A percentile compares a stretch with the other conserved stretches of the same genome.
Conservation (phyloP, 2,329 filamentous ascomycete genomes). For the Trichophyton verrucosum region DNA sequence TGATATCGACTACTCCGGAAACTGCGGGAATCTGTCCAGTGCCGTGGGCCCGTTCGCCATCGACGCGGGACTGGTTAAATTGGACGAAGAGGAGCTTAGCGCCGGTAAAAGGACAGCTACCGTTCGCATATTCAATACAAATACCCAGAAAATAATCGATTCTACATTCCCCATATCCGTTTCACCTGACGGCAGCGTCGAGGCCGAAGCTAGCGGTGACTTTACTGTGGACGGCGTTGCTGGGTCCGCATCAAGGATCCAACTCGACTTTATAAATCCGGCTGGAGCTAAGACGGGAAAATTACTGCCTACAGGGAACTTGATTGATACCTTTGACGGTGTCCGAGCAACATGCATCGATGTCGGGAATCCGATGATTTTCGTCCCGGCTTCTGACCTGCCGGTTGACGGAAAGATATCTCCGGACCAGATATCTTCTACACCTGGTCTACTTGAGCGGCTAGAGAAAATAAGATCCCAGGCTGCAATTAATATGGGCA, state of each 20-base stretch:
- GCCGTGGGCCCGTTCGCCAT: conserved; percentile 55
- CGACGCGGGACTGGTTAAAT: conserved; percentile 40
- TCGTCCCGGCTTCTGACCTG: conserved; percentile 45
- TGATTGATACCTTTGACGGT: conserved; percentile 40
- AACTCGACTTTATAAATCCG: conserved; percentile 50
- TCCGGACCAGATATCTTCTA: conserved; percentile 42
- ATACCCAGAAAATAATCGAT: conserved; percentile 53
- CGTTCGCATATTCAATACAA: conserved; percentile 57
- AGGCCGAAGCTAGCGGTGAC: conserved; percentile 40
- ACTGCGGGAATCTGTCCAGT: conserved; percentile 64
- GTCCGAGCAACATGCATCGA: conserved; percentile 48
- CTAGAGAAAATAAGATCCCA: conserved; percentile 46
- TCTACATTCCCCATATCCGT: conserved; percentile 41
- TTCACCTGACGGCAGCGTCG: conserved; percentile 23
- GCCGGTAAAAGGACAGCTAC: conserved; percentile 21
- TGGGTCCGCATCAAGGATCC: conserved; percentile 45
- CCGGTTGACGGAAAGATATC: conserved; percentile 37
- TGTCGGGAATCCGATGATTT: conserved; percentile 52
- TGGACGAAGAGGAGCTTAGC: conserved; percentile 10
- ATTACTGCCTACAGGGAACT: conserved; percentile 47
- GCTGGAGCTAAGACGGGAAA: conserved; percentile 52
- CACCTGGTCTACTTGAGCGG: conserved; percentile 32
- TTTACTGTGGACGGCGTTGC: conserved; percentile 54
- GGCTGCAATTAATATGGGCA: conserved; percentile 50
- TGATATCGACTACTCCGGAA: conserved; percentile 53